Conservation (phyloP, 2,329 filamentous ascomycete species). For the Thelonectria rubi region DNA sequence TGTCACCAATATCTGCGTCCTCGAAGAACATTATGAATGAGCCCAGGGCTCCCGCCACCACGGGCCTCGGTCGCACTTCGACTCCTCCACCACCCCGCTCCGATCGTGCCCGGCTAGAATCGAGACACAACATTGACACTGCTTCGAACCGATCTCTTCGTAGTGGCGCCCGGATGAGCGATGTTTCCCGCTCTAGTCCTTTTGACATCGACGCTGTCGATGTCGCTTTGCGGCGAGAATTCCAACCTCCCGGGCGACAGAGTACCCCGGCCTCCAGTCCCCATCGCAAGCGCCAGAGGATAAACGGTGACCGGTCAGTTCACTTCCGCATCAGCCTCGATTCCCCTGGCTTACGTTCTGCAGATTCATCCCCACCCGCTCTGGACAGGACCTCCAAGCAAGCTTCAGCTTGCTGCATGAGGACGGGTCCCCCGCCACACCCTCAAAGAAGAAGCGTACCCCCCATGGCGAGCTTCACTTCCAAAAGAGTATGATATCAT, state of each 20-base stretch:
- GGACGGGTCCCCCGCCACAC: conserved; percentile 90
- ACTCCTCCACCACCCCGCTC: conserved; percentile 57
- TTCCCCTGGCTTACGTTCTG: conserved; percentile 35
- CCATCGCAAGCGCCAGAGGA: conserved; percentile 66
- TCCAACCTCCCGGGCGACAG: conserved; percentile 61
- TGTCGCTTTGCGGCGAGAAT: conserved; percentile 60
- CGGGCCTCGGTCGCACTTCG: conserved; percentile 50
- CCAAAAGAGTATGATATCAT: conserved; percentile 76
- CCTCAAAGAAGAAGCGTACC: conserved; percentile 84
- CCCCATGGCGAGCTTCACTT: conserved; percentile 93
- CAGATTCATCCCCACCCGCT: conserved; percentile 94
- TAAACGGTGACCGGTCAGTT: conserved; percentile 68
- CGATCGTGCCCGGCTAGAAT: conserved; percentile 55
- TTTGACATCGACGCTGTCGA: conserved; percentile 62
- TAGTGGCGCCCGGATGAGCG: conserved; percentile 48
- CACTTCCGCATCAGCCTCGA: conserved; percentile 1
- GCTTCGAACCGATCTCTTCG: conserved; percentile 46
- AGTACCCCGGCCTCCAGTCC: conserved; percentile 64
- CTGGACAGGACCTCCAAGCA: conserved; percentile 91
- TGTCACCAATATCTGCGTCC: conserved; percentile 42
- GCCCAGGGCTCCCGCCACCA: conserved; percentile 43
- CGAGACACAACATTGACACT: conserved; percentile 51
- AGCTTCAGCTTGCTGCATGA: conserved; percentile 93
- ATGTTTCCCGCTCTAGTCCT: conserved; percentile 47
- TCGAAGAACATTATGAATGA: conserved; percentile 48